Evolutionary conservation across 345 rosid genomes (phyloP), one percentile per base, ranked within the genome.

Genomic region (Litchi chinensis): DNA sequence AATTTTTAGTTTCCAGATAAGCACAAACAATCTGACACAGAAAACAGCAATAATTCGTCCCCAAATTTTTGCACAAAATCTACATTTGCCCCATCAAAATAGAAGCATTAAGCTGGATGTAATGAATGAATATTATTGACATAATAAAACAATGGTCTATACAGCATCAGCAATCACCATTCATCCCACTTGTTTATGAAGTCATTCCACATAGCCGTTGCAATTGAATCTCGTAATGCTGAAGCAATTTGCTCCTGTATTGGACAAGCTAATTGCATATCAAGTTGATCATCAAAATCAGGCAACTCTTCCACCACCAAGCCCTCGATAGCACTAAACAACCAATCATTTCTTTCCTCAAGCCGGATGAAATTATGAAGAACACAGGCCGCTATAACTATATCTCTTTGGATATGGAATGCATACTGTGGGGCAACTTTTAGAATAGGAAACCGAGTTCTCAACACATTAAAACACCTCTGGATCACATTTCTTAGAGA

Each of bases 341-440:
- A 78, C 95, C 97, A 94, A 85, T 91, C 98, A 43, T 86, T 80
- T 69, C 90, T 86, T 50, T 90, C 91, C 83, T 94, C 93, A 2
- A 79, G 88, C 39, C 88, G 82, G 56, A 92, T 83, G 84, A 76
- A 92, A 82, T 92, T 94, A 75, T 94, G 98, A 32, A 92, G 79
- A 75, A 90, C 90, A 74, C 97, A 91, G 0, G 95, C 86, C 59
- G 92, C 98, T 73, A 92, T 90, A 67, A 92, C 97, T 71, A 94
- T 83, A 82, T 92, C 98, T 85, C 98, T 91, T 83, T 94, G 98
- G 71, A 94, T 81, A 66, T 89, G 87, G 75, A 91, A 92, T 21
- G 87, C 89, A 76, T 94, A 92, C 39, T 86, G 97, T 18, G 94
- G 87, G 24, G 93, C 90, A 5, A 91, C 89, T 86, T 88, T 91